A percentile compares a stretch with the other conserved stretches of the same genome.
These are phyloP conservation scores for Gossypium schwendimanii DNA, from an alignment of 441 rosid genomes.

Conservation along the genomic window DNA sequence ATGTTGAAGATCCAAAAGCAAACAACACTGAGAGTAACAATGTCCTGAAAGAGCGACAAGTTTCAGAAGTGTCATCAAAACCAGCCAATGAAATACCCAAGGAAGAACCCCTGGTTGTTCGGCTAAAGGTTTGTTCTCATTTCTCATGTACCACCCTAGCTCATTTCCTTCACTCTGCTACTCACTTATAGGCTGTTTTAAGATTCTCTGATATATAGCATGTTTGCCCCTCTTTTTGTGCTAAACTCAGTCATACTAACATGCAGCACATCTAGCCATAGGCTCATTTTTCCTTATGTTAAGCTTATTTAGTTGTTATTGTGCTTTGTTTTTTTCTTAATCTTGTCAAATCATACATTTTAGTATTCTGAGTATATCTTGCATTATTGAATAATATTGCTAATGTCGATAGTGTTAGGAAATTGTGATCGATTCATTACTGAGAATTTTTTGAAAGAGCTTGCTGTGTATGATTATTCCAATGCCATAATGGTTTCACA, in stretches of 20 bases:
- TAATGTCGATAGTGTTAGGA: background rate
- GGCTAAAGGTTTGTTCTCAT: slow-evolving; percentile 56
- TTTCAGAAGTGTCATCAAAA: slow-evolving; percentile 34
- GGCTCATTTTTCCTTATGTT: background rate
- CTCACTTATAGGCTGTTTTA: too few species aligned
- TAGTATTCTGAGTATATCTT: background rate
- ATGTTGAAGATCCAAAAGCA: slow-evolving; percentile 27
- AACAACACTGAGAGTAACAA: slow-evolving; percentile 31
- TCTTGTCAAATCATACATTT: background rate
- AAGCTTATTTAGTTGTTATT: background rate
- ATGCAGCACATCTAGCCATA: background rate
- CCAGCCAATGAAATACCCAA: slow-evolving; percentile 46
- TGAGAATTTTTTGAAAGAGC: background rate
- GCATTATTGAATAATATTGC: background rate
- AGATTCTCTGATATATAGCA: background rate
- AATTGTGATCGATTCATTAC: background rate
- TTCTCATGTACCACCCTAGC: background rate
- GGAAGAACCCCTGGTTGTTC: slow-evolving; percentile 84
- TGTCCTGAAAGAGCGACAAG: slow-evolving; percentile 46
- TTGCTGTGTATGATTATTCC: background rate
- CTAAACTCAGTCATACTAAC: background rate
- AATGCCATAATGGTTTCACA: background rate
- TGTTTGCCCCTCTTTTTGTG: background rate
- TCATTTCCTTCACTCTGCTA: background rate
- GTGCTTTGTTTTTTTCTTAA: background rate